phyloP scores from a whole-genome alignment of 495 filamentous ascomycete species.

The Aeminium ludgeri region DNA sequence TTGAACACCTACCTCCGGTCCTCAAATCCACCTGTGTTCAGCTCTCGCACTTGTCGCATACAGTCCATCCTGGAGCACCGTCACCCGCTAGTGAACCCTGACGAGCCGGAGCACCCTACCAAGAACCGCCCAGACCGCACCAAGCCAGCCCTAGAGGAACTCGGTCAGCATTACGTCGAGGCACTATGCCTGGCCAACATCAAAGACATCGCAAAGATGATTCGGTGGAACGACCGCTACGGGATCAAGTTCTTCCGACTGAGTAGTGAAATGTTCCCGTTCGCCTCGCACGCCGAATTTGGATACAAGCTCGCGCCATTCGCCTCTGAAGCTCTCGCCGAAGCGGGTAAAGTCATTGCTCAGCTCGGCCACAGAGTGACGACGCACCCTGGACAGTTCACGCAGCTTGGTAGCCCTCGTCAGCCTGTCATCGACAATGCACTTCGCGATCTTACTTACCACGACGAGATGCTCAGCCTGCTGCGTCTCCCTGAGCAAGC shows the following conservation, averaged over 20 bases:
- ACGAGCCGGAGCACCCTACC: slow-evolving; percentile 56
- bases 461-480: slow-evolving; percentile 68
- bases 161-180: slow-evolving; percentile 58
- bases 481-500: slow-evolving; percentile 64
- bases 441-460: slow-evolving; percentile 73
- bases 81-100: slow-evolving; percentile 58
- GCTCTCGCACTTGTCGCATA: slow-evolving; percentile 82
- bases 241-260: slow-evolving; percentile 85
- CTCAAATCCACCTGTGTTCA: slow-evolving; percentile 74
- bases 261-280: slow-evolving; percentile 93
- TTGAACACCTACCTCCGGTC: slow-evolving; percentile 84
- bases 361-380: slow-evolving; percentile 74
- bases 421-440: slow-evolving; percentile 57
- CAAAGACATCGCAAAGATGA: slow-evolving; percentile 64
- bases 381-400: slow-evolving; percentile 80
- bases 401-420: slow-evolving; percentile 70
- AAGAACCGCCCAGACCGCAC: slow-evolving; percentile 69
- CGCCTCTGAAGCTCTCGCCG: slow-evolving; percentile 57
- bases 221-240: slow-evolving; percentile 87
- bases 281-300: slow-evolving; percentile 73
- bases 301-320: slow-evolving; percentile 81
- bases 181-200: slow-evolving; percentile 66
- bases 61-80: slow-evolving; percentile 79
- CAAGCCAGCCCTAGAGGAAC: slow-evolving; percentile 41
- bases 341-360: slow-evolving; percentile 61